Percentiles rank a stretch among this genome's conserved stretches.
Conservation (phyloP, 768 basidiomycete genomes). For the Neoboletus brunneissimus region DNA sequence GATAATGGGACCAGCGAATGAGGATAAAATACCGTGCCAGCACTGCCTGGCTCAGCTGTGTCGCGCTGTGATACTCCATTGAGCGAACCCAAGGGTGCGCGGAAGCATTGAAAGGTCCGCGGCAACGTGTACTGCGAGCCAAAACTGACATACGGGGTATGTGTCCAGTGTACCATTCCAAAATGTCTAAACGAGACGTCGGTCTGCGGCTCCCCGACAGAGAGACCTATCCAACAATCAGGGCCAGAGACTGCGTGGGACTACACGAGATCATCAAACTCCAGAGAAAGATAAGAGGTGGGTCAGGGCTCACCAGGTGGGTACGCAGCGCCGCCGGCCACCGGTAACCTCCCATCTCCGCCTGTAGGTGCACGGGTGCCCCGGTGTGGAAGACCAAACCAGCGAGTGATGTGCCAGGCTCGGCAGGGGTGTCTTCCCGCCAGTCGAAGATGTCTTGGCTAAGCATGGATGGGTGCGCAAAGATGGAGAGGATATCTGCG, state of each 20-base stretch:
- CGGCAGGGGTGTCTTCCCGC: neutral
- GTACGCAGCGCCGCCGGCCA: neutral
- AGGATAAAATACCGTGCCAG: neutral
- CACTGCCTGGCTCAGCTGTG: neutral
- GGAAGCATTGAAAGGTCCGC: neutral
- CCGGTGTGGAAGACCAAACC: neutral
- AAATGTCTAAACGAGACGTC: slow-evolving; percentile 1
- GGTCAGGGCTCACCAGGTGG: neutral
- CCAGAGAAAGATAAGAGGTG: neutral
- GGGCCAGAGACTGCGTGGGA: neutral
- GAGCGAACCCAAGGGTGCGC: slow-evolving; percentile 1
- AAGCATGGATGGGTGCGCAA: neutral
- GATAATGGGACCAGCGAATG: neutral
- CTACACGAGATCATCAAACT: neutral
- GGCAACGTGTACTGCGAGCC: neutral
- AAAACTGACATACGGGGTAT: neutral
- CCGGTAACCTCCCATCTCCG: neutral
- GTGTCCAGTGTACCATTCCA: slow-evolving; percentile 5
- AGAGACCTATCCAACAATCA: slow-evolving; percentile 5
- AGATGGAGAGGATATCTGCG: neutral
- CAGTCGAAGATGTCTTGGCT: neutral
- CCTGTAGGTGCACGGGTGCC: neutral
- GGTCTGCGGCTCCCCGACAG: slow-evolving; percentile 1
- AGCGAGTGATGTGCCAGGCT: neutral
- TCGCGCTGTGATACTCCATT: neutral